Conservation (phyloP, 176 grass and related monocot species). For the Coix lacrymajobi region DNA sequence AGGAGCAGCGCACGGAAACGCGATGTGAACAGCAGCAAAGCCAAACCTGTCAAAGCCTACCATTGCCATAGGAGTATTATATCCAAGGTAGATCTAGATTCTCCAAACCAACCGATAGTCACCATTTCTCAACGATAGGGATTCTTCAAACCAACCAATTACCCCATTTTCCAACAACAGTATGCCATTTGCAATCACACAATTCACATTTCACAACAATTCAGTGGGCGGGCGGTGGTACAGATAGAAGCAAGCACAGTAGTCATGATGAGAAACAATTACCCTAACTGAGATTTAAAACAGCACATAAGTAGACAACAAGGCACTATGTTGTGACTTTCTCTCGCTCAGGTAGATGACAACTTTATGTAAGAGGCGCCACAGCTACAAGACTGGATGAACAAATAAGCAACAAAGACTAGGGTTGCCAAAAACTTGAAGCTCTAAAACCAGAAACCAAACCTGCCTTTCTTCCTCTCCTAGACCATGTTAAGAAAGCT, state of each 20-base stretch:
- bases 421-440: not conserved
- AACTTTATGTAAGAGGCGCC: not conserved
- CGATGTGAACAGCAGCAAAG: not conserved
- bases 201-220: not conserved
- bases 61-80: not conserved
- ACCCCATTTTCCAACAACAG: not conserved
- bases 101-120: not conserved
- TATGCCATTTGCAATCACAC: not conserved
- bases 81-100: not conserved
- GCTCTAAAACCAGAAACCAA: conserved; percentile 22
- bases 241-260: not conserved
- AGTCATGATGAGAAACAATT: not conserved
- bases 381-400: not conserved
- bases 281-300: not conserved
- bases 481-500: not conserved
- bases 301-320: not conserved
- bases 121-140: not conserved
- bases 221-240: not conserved
- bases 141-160: not conserved
- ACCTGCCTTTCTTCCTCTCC: not conserved
- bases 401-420: conserved; percentile 1
- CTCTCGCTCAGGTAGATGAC: not conserved
- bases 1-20: not conserved
- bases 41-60: not conserved
- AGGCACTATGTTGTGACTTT: not conserved